Evolutionary conservation across 2,329 filamentous ascomycete genomes (phyloP).

Genomic region (Epichloe scottii): DNA sequence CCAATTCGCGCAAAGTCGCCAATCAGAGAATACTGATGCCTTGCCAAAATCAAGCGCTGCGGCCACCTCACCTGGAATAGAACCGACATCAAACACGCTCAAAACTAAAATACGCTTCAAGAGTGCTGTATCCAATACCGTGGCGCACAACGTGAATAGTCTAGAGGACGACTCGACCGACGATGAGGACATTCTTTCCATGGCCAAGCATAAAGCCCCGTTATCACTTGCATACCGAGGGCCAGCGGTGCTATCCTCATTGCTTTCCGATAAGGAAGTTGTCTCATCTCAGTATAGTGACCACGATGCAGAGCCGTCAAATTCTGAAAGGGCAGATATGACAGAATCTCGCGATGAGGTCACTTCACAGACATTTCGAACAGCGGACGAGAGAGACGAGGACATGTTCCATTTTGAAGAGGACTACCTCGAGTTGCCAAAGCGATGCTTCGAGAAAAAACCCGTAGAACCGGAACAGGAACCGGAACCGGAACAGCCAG

Average conservation of each 20-base stretch:
- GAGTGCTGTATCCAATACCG: no score
- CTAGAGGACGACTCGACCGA: slow-evolving; percentile 25
- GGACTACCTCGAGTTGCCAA: slow-evolving; percentile 19
- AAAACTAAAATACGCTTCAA: neutral
- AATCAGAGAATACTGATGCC: neutral
- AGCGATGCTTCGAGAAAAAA: neutral
- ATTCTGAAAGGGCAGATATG: neutral
- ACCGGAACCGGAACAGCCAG: slow-evolving; percentile 9
- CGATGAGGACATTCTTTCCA: slow-evolving; percentile 29
- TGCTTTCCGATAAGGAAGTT: slow-evolving; percentile 14
- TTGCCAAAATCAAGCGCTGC: neutral
- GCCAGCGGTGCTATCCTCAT: neutral
- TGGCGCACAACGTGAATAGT: neutral
- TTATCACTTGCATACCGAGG: neutral
- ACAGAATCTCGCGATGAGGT: neutral
- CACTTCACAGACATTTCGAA: neutral
- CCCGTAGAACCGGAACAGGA: neutral
- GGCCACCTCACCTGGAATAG: neutral
- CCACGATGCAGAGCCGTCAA: neutral
- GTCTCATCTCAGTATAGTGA: slow-evolving; percentile 1
- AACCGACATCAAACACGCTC: neutral
- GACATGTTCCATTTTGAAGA: slow-evolving; percentile 35
- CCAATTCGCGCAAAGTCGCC: neutral
- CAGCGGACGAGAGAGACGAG: slow-evolving; percentile 18
- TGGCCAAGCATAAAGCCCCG: slow-evolving; percentile 16